A percentile compares a stretch with the other conserved stretches of the same genome.
phyloP scores from a whole-genome alignment of 306 rosid genomes.

The Trifolium subterraneum region DNA sequence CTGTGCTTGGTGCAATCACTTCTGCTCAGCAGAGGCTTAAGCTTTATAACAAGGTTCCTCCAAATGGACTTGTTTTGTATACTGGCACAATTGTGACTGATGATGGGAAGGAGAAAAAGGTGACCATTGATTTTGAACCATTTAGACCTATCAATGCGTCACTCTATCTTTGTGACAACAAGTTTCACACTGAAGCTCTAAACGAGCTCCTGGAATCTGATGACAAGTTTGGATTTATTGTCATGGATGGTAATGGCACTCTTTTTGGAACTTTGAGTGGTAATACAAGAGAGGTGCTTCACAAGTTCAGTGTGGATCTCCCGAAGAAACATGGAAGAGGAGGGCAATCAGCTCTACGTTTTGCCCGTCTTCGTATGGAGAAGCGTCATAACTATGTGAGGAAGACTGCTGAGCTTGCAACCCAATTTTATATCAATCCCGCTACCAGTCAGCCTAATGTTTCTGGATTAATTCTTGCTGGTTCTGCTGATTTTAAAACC shows the following conservation, averaged over 20 bases:
- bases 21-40: conserved; percentile 91
- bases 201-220: conserved; percentile 86
- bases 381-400: conserved; percentile 91
- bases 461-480: conserved; percentile 84
- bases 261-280: conserved; percentile 90
- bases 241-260: conserved; percentile 92
- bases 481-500: conserved; percentile 91
- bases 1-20: conserved; percentile 87
- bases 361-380: conserved; percentile 97
- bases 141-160: conserved; percentile 89
- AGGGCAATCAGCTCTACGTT: conserved; percentile 89
- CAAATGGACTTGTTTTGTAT: conserved; percentile 82
- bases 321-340: conserved; percentile 96
- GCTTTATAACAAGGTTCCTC: conserved; percentile 88
- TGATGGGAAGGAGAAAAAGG: conserved; percentile 91
- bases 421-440: conserved; percentile 87
- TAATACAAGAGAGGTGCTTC: conserved; percentile 87
- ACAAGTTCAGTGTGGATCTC: conserved; percentile 87
- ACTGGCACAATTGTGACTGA: conserved; percentile 90
- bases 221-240: conserved; percentile 88
- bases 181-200: conserved; percentile 84
- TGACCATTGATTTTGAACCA: conserved; percentile 88
- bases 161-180: conserved; percentile 88
- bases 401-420: conserved; percentile 92
- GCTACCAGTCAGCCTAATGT: conserved; percentile 92